Conservation (phyloP, 1,139 yeast genomes). For the Blastobotrys capitulatus region DNA sequence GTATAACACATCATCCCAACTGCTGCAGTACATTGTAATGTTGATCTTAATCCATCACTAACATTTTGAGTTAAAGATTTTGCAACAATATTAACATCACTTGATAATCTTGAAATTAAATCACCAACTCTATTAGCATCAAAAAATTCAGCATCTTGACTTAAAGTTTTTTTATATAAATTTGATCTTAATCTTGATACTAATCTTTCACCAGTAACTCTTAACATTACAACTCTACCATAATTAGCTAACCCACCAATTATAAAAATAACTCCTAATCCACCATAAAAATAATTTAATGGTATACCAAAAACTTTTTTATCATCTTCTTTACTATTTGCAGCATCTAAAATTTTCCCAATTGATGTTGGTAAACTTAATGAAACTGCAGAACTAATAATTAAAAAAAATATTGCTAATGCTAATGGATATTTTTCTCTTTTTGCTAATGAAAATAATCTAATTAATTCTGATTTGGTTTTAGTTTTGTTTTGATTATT, state of each 20-base stretch:
- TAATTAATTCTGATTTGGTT: constrained; percentile 37
- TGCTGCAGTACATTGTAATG: constrained; percentile 55
- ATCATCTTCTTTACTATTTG: constrained; percentile 38
- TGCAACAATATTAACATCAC: constrained; percentile 87
- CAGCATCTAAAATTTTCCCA: constrained; percentile 68
- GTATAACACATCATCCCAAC: constrained; percentile 92
- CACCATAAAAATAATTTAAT: constrained; percentile 43
- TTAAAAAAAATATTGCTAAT: constrained; percentile 56
- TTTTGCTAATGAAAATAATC: constrained; percentile 46
- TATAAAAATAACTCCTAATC: constrained; percentile 50
- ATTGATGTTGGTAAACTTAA: constrained; percentile 76
- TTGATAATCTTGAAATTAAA: constrained; percentile 76
- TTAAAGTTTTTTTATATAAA: constrained; percentile 67
- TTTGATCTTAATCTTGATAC: constrained; percentile 77
- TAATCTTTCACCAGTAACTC: constrained; percentile 78
- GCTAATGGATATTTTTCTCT: constrained; percentile 48
- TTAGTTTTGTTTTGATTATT: constrained; percentile 12
- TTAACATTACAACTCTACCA: constrained; percentile 67
- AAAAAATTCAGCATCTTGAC: constrained; percentile 88
- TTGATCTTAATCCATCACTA: constrained; percentile 82
- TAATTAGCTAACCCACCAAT: constrained; percentile 75
- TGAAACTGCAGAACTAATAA: constrained; percentile 54
- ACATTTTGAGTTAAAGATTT: constrained; percentile 83
- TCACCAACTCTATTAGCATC: constrained; percentile 94
- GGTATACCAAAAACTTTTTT: constrained; percentile 42